Evolutionary conservation across 805 yeast genomes (phyloP).

Genomic region (Millerozyma acaciae): DNA sequence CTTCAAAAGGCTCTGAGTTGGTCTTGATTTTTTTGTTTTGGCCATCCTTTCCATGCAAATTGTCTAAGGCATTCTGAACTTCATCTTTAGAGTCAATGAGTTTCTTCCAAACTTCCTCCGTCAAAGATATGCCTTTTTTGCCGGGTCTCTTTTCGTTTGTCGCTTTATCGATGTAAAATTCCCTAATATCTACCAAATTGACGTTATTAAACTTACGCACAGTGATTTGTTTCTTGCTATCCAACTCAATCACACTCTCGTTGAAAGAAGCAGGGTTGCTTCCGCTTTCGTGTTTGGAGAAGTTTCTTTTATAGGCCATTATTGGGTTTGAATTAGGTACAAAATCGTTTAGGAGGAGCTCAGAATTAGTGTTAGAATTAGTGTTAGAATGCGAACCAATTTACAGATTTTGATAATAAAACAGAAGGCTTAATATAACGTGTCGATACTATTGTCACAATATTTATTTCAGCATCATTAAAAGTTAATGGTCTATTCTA

Average conservation of each 20-base stretch:
- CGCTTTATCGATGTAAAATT: slow-evolving; percentile 55
- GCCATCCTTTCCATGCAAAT: slow-evolving; percentile 27
- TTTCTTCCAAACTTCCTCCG: slow-evolving; percentile 51
- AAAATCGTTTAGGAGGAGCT: too few relatives aligned
- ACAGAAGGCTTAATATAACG: too few relatives aligned
- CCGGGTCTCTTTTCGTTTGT: slow-evolving; percentile 75
- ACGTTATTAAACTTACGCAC: slow-evolving; percentile 68
- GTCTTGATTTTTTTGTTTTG: slow-evolving; percentile 3
- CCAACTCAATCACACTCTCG: slow-evolving; percentile 26
- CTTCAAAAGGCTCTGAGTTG: not conserved
- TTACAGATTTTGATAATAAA: too few relatives aligned
- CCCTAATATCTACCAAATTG: slow-evolving; percentile 77
- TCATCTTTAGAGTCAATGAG: slow-evolving; percentile 44
- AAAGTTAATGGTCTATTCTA: too few relatives aligned
- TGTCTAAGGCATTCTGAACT: slow-evolving; percentile 48
- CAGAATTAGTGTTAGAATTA: too few relatives aligned
- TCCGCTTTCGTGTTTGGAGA: slow-evolving; percentile 1
- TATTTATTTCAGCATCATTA: too few relatives aligned
- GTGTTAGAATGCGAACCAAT: too few relatives aligned
- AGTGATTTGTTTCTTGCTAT: slow-evolving; percentile 56
- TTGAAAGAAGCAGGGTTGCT: slow-evolving; percentile 1
- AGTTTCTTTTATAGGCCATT: slow-evolving; percentile 15
- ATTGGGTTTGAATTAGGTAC: too few relatives aligned
- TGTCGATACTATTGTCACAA: too few relatives aligned
- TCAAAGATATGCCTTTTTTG: slow-evolving; percentile 66